phyloP scores from a whole-genome alignment of 129 eudicot species.

The Lonicera japonica region DNA sequence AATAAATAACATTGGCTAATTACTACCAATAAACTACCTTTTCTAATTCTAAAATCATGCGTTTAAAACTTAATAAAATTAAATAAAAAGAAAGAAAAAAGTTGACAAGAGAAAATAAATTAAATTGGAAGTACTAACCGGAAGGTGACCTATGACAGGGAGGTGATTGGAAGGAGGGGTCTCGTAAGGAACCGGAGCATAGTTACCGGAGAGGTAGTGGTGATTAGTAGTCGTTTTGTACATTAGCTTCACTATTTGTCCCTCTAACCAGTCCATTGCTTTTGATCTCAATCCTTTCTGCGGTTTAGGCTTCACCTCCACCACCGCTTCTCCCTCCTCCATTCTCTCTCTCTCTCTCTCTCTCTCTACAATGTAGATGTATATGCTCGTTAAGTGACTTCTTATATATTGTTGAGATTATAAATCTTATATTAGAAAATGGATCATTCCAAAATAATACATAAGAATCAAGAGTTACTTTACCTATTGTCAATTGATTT shows the following conservation, averaged over 20 bases:
- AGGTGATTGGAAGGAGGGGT: slow-evolving; percentile 74
- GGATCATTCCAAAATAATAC: no score
- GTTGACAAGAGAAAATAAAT: background rate
- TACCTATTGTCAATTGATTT: no score
- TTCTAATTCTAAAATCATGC: no score
- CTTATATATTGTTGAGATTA: no score
- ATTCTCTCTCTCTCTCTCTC: slow-evolving; percentile 17
- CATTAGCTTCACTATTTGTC: slow-evolving; percentile 51
- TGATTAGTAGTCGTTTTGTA: slow-evolving; percentile 49
- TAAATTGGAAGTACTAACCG: slow-evolving; percentile 41
- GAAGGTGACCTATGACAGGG: slow-evolving; percentile 62
- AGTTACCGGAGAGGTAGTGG: slow-evolving; percentile 72
- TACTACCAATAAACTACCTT: no score
- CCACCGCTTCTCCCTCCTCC: slow-evolving; percentile 47
- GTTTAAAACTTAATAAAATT: no score
- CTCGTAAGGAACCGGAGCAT: slow-evolving; percentile 70
- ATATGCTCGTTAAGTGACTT: no score
- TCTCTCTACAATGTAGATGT: no score
- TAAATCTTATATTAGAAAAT: no score
- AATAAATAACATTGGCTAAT: no score
- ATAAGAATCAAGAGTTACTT: no score
- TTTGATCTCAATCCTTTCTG: slow-evolving; percentile 54
- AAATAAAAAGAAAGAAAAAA: no score
- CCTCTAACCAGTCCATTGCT: slow-evolving; percentile 73
- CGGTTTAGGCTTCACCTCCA: slow-evolving; percentile 75